phyloP scores from a whole-genome alignment of 495 filamentous ascomycete genomes.

The Mytilinidion resinicola region DNA sequence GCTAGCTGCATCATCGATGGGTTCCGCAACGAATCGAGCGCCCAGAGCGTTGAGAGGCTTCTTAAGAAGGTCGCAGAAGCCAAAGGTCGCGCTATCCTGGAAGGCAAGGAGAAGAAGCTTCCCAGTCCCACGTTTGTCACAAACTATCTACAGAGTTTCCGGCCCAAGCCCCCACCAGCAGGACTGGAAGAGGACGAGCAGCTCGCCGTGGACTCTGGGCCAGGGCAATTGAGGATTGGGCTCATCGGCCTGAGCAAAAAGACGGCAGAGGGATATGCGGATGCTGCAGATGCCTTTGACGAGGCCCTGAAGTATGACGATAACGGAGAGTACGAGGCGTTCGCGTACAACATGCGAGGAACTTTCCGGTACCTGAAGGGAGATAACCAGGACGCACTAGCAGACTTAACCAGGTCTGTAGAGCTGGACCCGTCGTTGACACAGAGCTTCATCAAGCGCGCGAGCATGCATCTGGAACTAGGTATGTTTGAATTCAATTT shows the following conservation, averaged over 20 bases:
- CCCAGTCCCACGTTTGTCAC: slow-evolving; percentile 93
- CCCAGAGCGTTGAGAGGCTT: slow-evolving; percentile 82
- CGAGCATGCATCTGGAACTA: slow-evolving; percentile 94
- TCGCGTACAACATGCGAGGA: slow-evolving; percentile 91
- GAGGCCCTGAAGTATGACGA: slow-evolving; percentile 76
- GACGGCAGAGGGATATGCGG: slow-evolving; percentile 83
- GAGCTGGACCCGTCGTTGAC: slow-evolving; percentile 80
- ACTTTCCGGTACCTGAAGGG: slow-evolving; percentile 91
- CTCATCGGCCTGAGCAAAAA: slow-evolving; percentile 72
- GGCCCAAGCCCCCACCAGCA: slow-evolving; percentile 65
- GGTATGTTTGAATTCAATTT: slow-evolving; percentile 48
- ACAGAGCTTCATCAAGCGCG: slow-evolving; percentile 97
- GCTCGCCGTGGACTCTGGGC: slow-evolving; percentile 69
- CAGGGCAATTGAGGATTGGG: slow-evolving; percentile 77
- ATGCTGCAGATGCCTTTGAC: slow-evolving; percentile 78
- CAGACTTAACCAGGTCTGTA: slow-evolving; percentile 83
- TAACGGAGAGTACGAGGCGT: slow-evolving; percentile 72
- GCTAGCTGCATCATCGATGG: slow-evolving; percentile 98
- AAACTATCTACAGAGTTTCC: slow-evolving; percentile 98
- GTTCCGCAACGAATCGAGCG: slow-evolving; percentile 83
- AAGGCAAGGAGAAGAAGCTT: slow-evolving; percentile 69
- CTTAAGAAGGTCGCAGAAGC: slow-evolving; percentile 95
- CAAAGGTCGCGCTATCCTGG: slow-evolving; percentile 82
- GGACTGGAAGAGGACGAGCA: slow-evolving; percentile 77
- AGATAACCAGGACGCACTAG: slow-evolving; percentile 72